A percentile compares a stretch with the other conserved stretches of the same genome.
phyloP scores from a whole-genome alignment of 2,329 filamentous ascomycete genomes.

The Hypoxylon sp. region DNA sequence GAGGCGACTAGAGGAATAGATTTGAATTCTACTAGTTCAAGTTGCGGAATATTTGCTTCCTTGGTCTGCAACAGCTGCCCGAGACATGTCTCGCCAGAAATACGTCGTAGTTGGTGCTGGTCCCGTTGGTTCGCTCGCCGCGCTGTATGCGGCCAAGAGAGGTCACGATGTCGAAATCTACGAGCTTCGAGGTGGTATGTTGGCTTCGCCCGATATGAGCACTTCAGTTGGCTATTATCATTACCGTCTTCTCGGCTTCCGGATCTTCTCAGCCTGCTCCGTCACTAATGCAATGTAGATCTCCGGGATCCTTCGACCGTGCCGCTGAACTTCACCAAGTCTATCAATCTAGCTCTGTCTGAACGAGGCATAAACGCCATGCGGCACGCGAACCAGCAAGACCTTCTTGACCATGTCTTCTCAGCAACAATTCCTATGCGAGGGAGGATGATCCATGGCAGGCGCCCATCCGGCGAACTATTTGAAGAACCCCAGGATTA shows the following conservation, averaged over 20 bases:
- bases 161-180: slow-evolving; percentile 94
- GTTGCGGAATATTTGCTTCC: no score
- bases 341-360: slow-evolving; percentile 96
- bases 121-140: slow-evolving; percentile 90
- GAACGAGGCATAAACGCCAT: slow-evolving; percentile 93
- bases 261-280: background rate
- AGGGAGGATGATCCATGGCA: slow-evolving; percentile 94
- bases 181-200: slow-evolving; percentile 86
- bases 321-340: slow-evolving; percentile 94
- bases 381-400: slow-evolving; percentile 69
- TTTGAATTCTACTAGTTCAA: background rate
- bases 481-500: slow-evolving; percentile 87
- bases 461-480: slow-evolving; percentile 67
- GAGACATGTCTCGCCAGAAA: slow-evolving; percentile 62
- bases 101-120: slow-evolving; percentile 89
- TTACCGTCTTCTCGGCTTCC: slow-evolving; percentile 5
- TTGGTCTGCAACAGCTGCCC: background rate
- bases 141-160: slow-evolving; percentile 87
- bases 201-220: background rate
- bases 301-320: slow-evolving; percentile 82
- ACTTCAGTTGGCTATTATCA: slow-evolving; percentile 13
- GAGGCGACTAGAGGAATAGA: background rate
- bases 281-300: slow-evolving; percentile 62
- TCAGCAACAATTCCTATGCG: slow-evolving; percentile 87
- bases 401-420: slow-evolving; percentile 77